These are phyloP conservation scores for Xylaria sp. DNA, from an alignment of 2,329 filamentous ascomycete species.

Conservation along the genomic window DNA sequence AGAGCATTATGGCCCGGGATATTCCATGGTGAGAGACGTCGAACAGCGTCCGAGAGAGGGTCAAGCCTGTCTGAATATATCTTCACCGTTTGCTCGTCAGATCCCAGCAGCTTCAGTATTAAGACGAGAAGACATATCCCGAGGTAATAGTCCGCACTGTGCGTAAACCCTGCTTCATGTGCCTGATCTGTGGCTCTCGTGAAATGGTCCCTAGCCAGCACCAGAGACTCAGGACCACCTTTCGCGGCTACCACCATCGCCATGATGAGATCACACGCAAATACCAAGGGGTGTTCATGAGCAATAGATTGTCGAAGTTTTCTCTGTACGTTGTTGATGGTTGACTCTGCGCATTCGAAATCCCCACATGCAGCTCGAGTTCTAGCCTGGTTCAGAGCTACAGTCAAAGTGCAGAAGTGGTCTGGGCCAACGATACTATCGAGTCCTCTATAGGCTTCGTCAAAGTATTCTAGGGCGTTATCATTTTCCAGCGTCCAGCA, in stretches of 20 bases:
- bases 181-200: not conserved
- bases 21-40: not conserved
- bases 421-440: not conserved
- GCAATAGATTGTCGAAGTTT: not conserved
- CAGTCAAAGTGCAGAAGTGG: constrained; percentile 6
- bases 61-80: not conserved
- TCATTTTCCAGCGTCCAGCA: not conserved
- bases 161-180: not conserved
- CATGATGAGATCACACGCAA: not conserved
- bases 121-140: constrained; percentile 3
- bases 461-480: not conserved
- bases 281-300: not conserved
- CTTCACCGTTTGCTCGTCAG: not conserved
- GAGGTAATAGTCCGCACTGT: constrained; percentile 1
- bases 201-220: not conserved
- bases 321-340: not conserved
- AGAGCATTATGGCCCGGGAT: not conserved
- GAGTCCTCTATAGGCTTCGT: not conserved
- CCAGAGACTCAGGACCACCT: not conserved
- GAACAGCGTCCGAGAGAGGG: not conserved
- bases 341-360: not conserved
- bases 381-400: not conserved
- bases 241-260: not conserved
- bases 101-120: not conserved
- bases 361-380: not conserved